Evolutionary conservation across 2,329 filamentous ascomycete species (phyloP).

Genomic region (Corynespora cassiicola): DNA sequence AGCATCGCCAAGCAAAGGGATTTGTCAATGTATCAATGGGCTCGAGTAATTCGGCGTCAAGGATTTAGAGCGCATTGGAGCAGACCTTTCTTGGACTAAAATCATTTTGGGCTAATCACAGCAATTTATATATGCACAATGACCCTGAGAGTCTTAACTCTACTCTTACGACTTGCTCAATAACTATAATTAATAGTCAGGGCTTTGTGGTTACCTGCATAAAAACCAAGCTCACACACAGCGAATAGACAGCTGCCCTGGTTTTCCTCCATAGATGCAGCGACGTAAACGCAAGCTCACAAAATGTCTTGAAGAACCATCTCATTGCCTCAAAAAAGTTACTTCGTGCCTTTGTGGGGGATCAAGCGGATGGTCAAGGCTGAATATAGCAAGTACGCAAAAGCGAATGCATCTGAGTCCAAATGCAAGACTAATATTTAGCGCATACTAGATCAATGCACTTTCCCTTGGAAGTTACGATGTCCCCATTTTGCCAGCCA

Average conservation of each 20-base stretch:
- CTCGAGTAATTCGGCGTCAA: constrained; percentile 8
- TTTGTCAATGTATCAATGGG: constrained; percentile 16
- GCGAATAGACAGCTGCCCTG: constrained; percentile 13
- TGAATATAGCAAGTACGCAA: constrained; percentile 14
- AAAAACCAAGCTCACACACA: constrained; percentile 11
- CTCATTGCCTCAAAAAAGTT: constrained; percentile 17
- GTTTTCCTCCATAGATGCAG: constrained; percentile 12
- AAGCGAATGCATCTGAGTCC: constrained; percentile 14
- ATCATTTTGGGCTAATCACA: constrained; percentile 6
- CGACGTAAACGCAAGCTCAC: constrained; percentile 13
- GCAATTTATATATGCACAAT: constrained; percentile 18
- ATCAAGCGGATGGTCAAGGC: constrained; percentile 13
- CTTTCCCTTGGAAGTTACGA: constrained; percentile 11
- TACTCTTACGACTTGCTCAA: constrained; percentile 14
- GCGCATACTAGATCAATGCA: constrained; percentile 7
- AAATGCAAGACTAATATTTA: constrained; percentile 6
- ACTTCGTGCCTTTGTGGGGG: constrained; percentile 10
- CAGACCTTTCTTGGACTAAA: constrained; percentile 1
- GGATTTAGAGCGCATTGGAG: background rate
- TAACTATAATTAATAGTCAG: constrained; percentile 11
- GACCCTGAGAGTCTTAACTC: constrained; percentile 11
- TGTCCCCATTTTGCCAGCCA: constrained; percentile 12
- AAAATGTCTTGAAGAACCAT: constrained; percentile 17
- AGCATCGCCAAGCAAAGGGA: constrained; percentile 10
- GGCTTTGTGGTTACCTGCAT: constrained; percentile 13